Evolutionary conservation across 2,329 filamentous ascomycete species (phyloP).

Genomic region (Colletotrichum somersetense): DNA sequence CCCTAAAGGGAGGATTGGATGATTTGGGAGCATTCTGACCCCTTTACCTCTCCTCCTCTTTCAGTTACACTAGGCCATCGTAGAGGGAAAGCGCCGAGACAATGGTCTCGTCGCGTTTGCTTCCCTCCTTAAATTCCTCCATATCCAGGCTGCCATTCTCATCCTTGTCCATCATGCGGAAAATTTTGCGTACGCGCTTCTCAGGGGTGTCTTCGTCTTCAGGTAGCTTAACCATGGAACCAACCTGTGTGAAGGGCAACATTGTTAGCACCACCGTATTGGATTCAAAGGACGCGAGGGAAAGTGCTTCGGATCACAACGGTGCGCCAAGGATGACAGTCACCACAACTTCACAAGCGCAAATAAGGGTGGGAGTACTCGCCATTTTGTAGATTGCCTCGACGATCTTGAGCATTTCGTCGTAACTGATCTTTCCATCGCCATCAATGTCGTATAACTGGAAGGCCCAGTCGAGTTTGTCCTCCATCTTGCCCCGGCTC

Average conservation of each 20-base stretch:
- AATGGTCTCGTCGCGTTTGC: slow-evolving; percentile 98
- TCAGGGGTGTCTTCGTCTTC: slow-evolving; percentile 99
- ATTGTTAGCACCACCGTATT: slow-evolving; percentile 13
- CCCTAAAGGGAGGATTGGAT: not conserved
- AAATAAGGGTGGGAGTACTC: slow-evolving; percentile 42
- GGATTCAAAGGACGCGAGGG: not conserved
- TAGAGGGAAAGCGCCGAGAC: slow-evolving; percentile 97
- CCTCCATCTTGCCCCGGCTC: slow-evolving; percentile 97
- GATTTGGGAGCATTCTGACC: not conserved
- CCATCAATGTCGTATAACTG: slow-evolving; percentile 99
- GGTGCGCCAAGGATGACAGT: not conserved
- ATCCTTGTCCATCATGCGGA: slow-evolving; percentile 99
- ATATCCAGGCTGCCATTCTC: slow-evolving; percentile 98
- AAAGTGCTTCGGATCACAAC: not conserved
- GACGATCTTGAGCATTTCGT: slow-evolving; percentile 98
- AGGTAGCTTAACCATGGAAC: slow-evolving; percentile 98
- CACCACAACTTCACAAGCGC: not conserved
- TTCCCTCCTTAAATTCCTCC: slow-evolving; percentile 99
- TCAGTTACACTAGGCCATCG: slow-evolving; percentile 84
- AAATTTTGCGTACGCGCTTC: slow-evolving; percentile 98
- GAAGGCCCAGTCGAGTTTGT: slow-evolving; percentile 99
- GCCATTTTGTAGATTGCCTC: slow-evolving; percentile 99
- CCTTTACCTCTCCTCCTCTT: not conserved
- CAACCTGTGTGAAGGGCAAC: slow-evolving; percentile 72
- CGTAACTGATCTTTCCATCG: slow-evolving; percentile 98